Evolutionary conservation across 106 monocot species (phyloP), one percentile per base, ranked within the genome.

Genomic region (Dendrobium officinale): DNA sequence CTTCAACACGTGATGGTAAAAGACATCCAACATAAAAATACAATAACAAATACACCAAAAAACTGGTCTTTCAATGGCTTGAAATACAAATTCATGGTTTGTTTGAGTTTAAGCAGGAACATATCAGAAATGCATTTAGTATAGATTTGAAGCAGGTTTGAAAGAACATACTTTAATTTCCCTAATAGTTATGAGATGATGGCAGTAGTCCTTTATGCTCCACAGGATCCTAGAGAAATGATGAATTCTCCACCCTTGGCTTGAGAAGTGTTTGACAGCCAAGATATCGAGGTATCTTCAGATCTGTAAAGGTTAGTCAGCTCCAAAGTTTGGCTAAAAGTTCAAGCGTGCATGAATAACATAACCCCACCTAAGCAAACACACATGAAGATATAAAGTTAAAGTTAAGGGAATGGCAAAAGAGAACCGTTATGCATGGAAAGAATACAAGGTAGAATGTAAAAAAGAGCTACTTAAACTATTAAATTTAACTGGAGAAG

Each of bases 401-500:
- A 26, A 64, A 64, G 64, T 9, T 22, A 24, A 64, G 64, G 64
- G 64, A 64, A 26, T 24, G 6, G 64, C 5, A 26, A 64, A 64
- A 64, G 64, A 64, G 64, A 64, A 26, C 64, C 64, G 64, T 64
- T 64, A 64, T 58, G 64, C 64, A 64, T 64, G 64, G 6, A 64
- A 64, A 64, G 64, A 64, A 64, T 64, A 64, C 24, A 64, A 26
- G n/a, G 24, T 64, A 64, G n/a, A 24, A 64, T 24, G 64, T 26
- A 9, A 64, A 61, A 26, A 9, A 26, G 64, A 64, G 9, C 1
- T 64, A 9, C 24, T 64, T 26, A 26, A 22, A 2, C 24, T 64
- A 64, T 22, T 64, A 64, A 64, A 64, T 64, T 64, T 64, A 64
- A 22, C 64, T 24, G 64, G 64, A 64, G 64, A 64, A 64, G 64